Evolutionary conservation across 192 early-diverging fungal species (phyloP), one percentile per base, ranked within the genome.

Genomic region (Endogone sp.): DNA sequence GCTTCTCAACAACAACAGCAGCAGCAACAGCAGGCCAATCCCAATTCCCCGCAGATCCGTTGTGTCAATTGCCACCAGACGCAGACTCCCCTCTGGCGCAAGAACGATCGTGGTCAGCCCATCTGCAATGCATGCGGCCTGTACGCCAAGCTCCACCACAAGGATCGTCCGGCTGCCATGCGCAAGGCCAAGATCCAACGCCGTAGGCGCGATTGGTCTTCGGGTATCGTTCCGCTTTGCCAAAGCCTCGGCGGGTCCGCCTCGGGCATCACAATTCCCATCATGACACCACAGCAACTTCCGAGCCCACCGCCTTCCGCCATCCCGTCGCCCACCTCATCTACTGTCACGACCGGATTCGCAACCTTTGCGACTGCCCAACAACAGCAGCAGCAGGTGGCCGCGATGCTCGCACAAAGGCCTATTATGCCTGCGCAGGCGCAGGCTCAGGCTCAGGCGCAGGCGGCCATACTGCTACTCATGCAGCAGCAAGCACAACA

Each of bases 121-220:
- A 88, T 92, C 29, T 93, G 92, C 78, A 93, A 93, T 69, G 90
- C 92, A 1, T 93, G 92, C 70, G 88, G 89, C 3, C 67, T 98
- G 22, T 99, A 95, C 75, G 93, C 89, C 75, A 98, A 96, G 77
- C 86, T 99, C 56, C 96, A 99, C 73, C 85, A 92, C 69, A 84
- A 91, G 8, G 85, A 90, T 64, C 84, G 96, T 21, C 96, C 97
- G 21, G 86, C 92, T 29, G 84, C 87, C 28, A 88, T 99, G 86
- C 90, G 93, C 32, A 84, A 86, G 62, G 56, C 76, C 28, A 87
- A 84, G 62, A 88, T 89, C 70, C 79, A 87, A 62, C 78, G 88
- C 28, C 78, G 86, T 29, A 72, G 84, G 26, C 75, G 84, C 25
- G 84, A 81, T 37, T 85, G 84, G 84, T 76, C 78, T 23, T 76